These are phyloP conservation scores for Salvia hispanica DNA, from an alignment of 257 asterid genomes.

Conservation along the genomic window DNA sequence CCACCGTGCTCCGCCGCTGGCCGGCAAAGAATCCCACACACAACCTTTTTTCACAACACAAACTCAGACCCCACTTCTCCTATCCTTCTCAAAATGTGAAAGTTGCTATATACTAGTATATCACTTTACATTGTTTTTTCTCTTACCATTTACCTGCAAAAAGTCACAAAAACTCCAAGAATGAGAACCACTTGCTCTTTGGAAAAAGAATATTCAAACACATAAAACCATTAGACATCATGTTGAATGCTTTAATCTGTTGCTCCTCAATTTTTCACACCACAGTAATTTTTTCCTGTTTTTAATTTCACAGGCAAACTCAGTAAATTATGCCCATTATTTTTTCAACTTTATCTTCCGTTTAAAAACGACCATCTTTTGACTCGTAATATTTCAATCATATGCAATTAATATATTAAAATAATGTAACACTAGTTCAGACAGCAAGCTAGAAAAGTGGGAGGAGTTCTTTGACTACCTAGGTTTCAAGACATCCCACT, in stretches of 20 bases:
- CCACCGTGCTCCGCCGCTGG: slow-evolving; percentile 39
- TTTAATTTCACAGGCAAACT: slow-evolving; percentile 18
- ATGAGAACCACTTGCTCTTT: slow-evolving; percentile 11
- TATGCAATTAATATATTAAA: background rate
- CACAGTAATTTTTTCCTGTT: background rate
- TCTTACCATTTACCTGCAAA: slow-evolving; percentile 30
- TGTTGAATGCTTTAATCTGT: slow-evolving; percentile 25
- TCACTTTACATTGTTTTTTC: slow-evolving; percentile 15
- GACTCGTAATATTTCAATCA: slow-evolving; percentile 1
- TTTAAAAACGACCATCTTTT: slow-evolving; percentile 27
- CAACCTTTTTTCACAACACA: slow-evolving; percentile 23
- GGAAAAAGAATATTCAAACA: slow-evolving; percentile 17
- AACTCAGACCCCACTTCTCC: slow-evolving; percentile 29
- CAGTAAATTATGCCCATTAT: slow-evolving; percentile 1
- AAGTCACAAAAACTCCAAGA: slow-evolving; percentile 23
- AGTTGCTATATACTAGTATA: slow-evolving; percentile 23
- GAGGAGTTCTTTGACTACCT: slow-evolving; percentile 20
- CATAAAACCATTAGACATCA: slow-evolving; percentile 4
- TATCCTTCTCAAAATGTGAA: slow-evolving; percentile 30
- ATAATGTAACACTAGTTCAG: background rate
- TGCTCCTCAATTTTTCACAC: background rate
- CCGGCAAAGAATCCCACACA: slow-evolving; percentile 46
- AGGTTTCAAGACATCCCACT: background rate
- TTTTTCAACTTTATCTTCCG: slow-evolving; percentile 32
- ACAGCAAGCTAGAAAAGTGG: slow-evolving; percentile 15